Base-by-base conservation (phyloP, 805 yeast species). In the Candida montana region DNA sequence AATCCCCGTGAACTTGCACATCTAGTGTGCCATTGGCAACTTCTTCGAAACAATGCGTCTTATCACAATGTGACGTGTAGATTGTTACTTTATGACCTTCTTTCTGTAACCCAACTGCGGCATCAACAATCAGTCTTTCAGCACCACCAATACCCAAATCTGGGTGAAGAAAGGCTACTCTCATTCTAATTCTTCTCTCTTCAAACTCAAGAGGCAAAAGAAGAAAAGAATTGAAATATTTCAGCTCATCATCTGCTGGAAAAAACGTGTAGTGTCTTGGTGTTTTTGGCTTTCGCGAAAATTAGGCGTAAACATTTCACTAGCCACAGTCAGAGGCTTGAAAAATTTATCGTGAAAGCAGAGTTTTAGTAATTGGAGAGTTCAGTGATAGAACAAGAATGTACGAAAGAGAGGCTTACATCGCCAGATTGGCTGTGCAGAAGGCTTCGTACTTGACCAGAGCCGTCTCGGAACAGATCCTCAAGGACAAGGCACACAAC, bases 61-160 rank as follows among this genome's bases (percentile, higher is more conserved):
- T 71, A 59, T 93, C 96, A 62, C 96, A 90, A 58, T 93, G 96
- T 0, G 96, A 89, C 0, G 99, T 91, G 63, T 72, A 88, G 5
- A 90, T 72, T 2, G 72, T 69, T 10, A 93, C 79, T 1, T 68
- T 69, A 57, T 84, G 80, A 6, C 81, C 79, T 24, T 69, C 62
- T 3, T 77, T 71, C 55, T 91, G 88, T 21, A 93, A 65, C 0
- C 96, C 95, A 3, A 88, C 68, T 0, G 98, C 99, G 3, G 95
- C 89, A 63, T 93, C 99, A 1, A 93, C 96, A 2, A 93, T 89
- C n/a, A 95, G 71, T 45, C 99, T 71, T 59, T 93, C 99, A 1
- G 99, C 99, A 4, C 99, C 99, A 23, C 89, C 99, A 43, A 91
- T 91, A 0, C 99, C 99, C 40, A 93, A 66, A 64, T 93, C 99